phyloP scores from a whole-genome alignment of 441 rosid species.

The Adansonia rubrostipa region DNA sequence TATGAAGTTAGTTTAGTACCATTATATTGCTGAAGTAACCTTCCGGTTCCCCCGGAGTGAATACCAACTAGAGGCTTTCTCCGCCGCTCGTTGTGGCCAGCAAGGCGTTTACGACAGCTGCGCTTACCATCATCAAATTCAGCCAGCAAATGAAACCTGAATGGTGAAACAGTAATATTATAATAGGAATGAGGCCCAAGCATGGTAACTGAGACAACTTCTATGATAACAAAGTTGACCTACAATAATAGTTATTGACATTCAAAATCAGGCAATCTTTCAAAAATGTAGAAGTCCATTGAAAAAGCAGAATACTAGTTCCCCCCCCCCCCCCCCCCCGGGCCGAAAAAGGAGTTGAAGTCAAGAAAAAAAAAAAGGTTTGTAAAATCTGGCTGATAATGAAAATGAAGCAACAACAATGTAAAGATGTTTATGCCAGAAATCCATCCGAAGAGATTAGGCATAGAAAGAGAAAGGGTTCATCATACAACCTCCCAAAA shows the following conservation, averaged over 20 bases:
- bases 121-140: slow-evolving; percentile 93
- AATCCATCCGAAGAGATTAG: neutral
- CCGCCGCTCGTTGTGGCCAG: slow-evolving; percentile 91
- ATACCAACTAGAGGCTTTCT: slow-evolving; percentile 67
- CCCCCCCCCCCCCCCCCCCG: too few species aligned
- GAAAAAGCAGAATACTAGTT: too few species aligned
- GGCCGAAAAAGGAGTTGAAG: too few species aligned
- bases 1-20: slow-evolving; percentile 35
- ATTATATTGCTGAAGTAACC: slow-evolving; percentile 42
- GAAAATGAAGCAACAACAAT: neutral
- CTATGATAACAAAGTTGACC: neutral
- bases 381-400: neutral
- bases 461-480: neutral
- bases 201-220: slow-evolving; percentile 19
- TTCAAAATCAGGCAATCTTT: neutral
- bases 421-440: neutral
- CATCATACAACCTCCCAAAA: neutral
- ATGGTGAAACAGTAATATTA: slow-evolving; percentile 31
- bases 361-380: neutral
- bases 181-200: slow-evolving; percentile 24
- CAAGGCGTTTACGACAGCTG: slow-evolving; percentile 91
- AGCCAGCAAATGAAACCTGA: slow-evolving; percentile 87
- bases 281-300: neutral
- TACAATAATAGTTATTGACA: neutral
- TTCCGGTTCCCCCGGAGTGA: slow-evolving; percentile 42